Evolutionary conservation across 805 yeast genomes (phyloP), one percentile per base, ranked within the genome.

Genomic region (Vanderwaltozyma tropicalis): DNA sequence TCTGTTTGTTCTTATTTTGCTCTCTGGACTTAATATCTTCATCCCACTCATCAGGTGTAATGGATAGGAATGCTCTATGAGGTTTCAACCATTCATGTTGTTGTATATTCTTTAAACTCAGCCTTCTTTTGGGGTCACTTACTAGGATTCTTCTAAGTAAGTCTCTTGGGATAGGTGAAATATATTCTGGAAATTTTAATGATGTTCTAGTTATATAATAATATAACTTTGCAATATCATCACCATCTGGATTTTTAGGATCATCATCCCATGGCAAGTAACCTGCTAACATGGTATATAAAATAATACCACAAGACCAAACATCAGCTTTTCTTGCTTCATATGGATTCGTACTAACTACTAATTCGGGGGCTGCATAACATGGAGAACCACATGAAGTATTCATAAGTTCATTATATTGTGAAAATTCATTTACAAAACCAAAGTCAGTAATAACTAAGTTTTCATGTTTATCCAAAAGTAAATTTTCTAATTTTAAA

Each of bases 341-440:
- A 57, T 92, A 92, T 13, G 94, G 87, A 38, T 78, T 73, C 45
- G 78, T 84, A 11, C 89, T 80, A 22, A 87, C 80, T 3, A 92
- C 98, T 41, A 92, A 65, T 57, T 92, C 98, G 0, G 98, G 98
- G 1, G 98, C 98, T 0, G 98, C 98, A 61, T 89, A 89, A 59
- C 98, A 89, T 1, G 98, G 98, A 3, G 95, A 85, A 1, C 98
- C 98, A 60, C 98, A 89, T 27, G 88, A 76, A 1, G 97, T 89
- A 55, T 78, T 79, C 97, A 89, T 92, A 32, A 85, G 64, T 57
- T 86, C 95, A 46, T 71, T 71, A 16, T 69, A 71, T 3, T 44
- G 43, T 34, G 53, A 54, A 43, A 64, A 92, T 21, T 89, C 80
- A 61, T 92, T 92, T 27, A 94, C 98, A 62, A 92, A 92, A 0